phyloP scores from a whole-genome alignment of 2,329 filamentous ascomycete genomes.

The Cryphonectria naterciae region DNA sequence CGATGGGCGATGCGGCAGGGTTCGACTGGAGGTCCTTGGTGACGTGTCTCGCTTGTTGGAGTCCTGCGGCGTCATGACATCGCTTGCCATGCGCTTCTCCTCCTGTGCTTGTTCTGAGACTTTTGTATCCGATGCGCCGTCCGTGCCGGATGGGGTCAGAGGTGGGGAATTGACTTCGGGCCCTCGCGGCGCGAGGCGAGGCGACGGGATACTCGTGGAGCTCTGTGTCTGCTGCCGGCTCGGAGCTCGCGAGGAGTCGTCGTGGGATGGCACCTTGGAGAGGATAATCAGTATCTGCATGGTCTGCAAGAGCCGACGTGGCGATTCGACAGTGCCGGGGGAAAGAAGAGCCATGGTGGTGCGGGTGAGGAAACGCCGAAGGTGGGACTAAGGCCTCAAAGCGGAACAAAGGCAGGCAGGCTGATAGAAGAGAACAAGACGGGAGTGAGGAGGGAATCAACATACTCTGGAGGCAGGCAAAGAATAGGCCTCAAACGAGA shows the following conservation, averaged over 20 bases:
- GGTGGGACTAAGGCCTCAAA: constrained; percentile 18
- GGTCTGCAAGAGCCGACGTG: neutral
- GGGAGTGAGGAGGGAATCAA: constrained; percentile 32
- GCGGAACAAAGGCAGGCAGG: constrained; percentile 11
- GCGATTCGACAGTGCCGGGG: neutral
- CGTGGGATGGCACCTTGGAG: constrained; percentile 61
- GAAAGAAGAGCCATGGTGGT: constrained; percentile 14
- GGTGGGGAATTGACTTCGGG: constrained; percentile 84
- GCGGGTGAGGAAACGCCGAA: neutral
- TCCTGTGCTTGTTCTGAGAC: constrained; percentile 32
- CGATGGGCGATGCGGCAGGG: constrained; percentile 46
- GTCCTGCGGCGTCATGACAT: constrained; percentile 68
- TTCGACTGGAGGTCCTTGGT: constrained; percentile 46
- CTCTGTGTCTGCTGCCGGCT: constrained; percentile 68
- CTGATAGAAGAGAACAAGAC: constrained; percentile 33
- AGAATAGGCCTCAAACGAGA: constrained; percentile 88
- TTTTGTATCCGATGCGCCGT: constrained; percentile 42
- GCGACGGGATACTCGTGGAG: constrained; percentile 68
- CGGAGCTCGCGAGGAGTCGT: constrained; percentile 58
- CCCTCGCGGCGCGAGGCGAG: constrained; percentile 67
- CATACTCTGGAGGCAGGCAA: constrained; percentile 82
- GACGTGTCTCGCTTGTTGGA: constrained; percentile 61
- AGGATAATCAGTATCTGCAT: constrained; percentile 27
- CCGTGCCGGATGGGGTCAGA: constrained; percentile 81
- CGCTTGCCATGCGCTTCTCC: constrained; percentile 32